Base-by-base conservation (phyloP, 495 filamentous ascomycete genomes). In the Talaromyces trachyspermus region DNA sequence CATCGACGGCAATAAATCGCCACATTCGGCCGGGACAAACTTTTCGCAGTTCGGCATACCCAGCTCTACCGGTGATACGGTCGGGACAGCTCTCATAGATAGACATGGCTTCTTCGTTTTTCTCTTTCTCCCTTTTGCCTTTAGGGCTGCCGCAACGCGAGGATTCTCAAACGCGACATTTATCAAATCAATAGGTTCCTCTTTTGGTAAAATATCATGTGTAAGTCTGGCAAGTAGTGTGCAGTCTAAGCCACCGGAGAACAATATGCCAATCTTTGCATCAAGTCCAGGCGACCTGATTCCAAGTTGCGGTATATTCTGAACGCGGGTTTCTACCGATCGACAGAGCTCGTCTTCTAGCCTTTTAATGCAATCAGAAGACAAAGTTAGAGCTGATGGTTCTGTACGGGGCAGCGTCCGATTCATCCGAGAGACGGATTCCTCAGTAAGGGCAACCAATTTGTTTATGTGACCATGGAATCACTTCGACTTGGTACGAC, bases 151-250 rank as follows among this genome's bases (percentile, higher is more conserved):
- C 7, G 79, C 71, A 4, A 86, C 79, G 17, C 91, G 78, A 0
- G 88, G 88, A 55, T 98, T 98, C 59, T 98, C 86, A 54, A 99
- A 99, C 0, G 89, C 92, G 35, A 99, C 90, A 53, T 99, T 99
- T 15, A 97, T 74, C 0, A 99, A 75, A 57, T 96, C 89, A 49
- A 99, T 84, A 5, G 70, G 66, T 50, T 92, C 79, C 4, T 72
- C 59, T 2, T 57, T 18, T 0, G 88, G 85, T 7, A 95, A 61
- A 18, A 89, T 64, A 22, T 95, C 85, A 54, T 96, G 89, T n/a
- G 76, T 68, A 19, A 97, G 61, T 42, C 89, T 75, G 10, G 94
- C 91, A 20, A 99, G 71, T 0, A 95, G 64, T 2, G 89, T 90
- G 61, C 92, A 96, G 60, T 99, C 92, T 7, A 99, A 71, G 0